Percentiles rank a stretch among this genome's conserved stretches.
Evolutionary conservation across 352 stramenopile genomes (phyloP).

Genomic region (Aphanomyces stellatus): DNA sequence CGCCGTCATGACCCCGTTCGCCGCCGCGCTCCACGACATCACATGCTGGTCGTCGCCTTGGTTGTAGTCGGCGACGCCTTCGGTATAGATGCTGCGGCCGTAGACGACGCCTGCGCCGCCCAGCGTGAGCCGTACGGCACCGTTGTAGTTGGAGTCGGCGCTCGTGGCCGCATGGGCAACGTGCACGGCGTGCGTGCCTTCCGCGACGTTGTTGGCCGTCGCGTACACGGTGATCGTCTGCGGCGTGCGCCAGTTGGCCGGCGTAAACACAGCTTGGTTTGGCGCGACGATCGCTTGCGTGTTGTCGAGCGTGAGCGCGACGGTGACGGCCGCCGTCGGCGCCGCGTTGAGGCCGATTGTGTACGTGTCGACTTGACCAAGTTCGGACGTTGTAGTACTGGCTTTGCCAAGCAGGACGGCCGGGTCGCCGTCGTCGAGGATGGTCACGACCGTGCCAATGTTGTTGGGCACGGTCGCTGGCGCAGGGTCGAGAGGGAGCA

Average conservation of each 20-base stretch:
- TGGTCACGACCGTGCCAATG: slow-evolving; percentile 56
- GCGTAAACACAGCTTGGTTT: slow-evolving; percentile 31
- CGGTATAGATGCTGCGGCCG: slow-evolving; percentile 37
- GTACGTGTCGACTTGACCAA: slow-evolving; percentile 48
- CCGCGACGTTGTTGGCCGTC: slow-evolving; percentile 29
- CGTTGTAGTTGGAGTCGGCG: slow-evolving; percentile 32
- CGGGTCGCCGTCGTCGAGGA: slow-evolving; percentile 51
- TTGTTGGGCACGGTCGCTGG: slow-evolving; percentile 29
- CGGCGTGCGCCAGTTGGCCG: slow-evolving; percentile 29
- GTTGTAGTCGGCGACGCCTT: slow-evolving; percentile 38
- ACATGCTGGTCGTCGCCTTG: slow-evolving; percentile 42
- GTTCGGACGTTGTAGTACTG: slow-evolving; percentile 54
- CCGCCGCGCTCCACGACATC: slow-evolving; percentile 37
- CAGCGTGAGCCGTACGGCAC: slow-evolving; percentile 24
- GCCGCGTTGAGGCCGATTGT: slow-evolving; percentile 41
- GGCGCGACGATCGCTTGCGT: slow-evolving; percentile 24
- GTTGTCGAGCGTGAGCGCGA: slow-evolving; percentile 22
- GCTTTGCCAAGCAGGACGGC: slow-evolving; percentile 56
- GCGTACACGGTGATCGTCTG: slow-evolving; percentile 32
- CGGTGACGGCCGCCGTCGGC: slow-evolving; percentile 32
- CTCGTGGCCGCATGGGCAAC: slow-evolving; percentile 33
- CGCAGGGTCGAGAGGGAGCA: not conserved
- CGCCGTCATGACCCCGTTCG: slow-evolving; percentile 39
- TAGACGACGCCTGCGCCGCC: slow-evolving; percentile 30
- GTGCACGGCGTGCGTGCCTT: slow-evolving; percentile 29